Base-by-base conservation (phyloP, 1,284 basidiomycete species). In the Taiwanofungus camphoratus region DNA sequence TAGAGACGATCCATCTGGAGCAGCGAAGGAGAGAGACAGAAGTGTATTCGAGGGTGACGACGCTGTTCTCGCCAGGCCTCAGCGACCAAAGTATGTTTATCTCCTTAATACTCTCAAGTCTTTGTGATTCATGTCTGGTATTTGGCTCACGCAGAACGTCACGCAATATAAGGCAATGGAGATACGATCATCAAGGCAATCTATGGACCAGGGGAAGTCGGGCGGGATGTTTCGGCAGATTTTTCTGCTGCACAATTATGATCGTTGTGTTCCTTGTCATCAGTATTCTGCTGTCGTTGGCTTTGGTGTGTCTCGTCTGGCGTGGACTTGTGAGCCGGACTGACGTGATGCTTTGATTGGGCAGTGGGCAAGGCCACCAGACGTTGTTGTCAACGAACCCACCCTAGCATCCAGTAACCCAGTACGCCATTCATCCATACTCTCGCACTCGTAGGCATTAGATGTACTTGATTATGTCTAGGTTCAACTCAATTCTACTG, bases 361-460 rank as follows among this genome's bases (percentile, higher is more conserved):
- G n/a, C 46, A 92, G 90, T 93, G 82, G 77, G 73, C 88, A 39
- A 77, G 81, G 22, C 90, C 90, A 5, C 90, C 90, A 0, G 76
- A 79, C 48, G 67, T 92, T 42, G 58, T 63, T n/a, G 70, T 93
- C 46, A 79, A 83, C 35, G 60, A 65, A 33, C 74, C 55, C 12
- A 41, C 85, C 21, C 61, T 70, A 15, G 45, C 70, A 23, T 50
- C 71, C 52, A 52, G 63, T 49, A 62, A 66, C 55, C 35, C 33
- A 13, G 33, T 48, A 54, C 8, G 62, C 67, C 30, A 52, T 65
- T 49, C 50, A 57, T 21, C 44, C 15, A 31, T 33, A 8, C 32
- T 50, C 35, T 48, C 43, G 33, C n/a, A n/a, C n/a, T n/a, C n/a
- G n/a, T n/a, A n/a, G n/a, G n/a, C n/a, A n/a, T n/a, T n/a, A n/a